Base-by-base conservation (phyloP, 805 yeast species). In the Torulaspora indica region DNA sequence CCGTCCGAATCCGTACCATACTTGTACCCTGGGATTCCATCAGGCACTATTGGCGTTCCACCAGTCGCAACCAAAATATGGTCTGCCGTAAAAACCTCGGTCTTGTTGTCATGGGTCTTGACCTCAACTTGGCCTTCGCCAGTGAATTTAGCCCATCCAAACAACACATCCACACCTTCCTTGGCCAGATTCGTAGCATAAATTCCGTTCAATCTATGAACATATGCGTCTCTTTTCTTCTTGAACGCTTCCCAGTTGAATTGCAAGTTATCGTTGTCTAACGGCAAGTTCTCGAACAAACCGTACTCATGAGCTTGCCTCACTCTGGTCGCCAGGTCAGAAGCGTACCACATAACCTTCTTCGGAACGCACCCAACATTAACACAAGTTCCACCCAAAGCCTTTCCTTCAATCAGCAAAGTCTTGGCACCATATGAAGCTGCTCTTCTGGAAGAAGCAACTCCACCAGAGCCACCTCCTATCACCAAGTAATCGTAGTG, bases 381-480 rank as follows among this genome's bases (percentile, higher is more conserved):
- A 50, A 93, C 99, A 76, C 99, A 93, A 33, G 98, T 93, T 23
- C 99, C 99, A 47, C 98, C 98, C 68, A 93, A 76, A 52, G 74
- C 82, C 42, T 79, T 78, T 32, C 86, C 79, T 67, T 93, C 98
- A 42, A 93, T 74, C 15, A 93, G 61, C 42, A 90, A 71, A 1
- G 93, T 82, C 55, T 88, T 87, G 20, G 95, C 95, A 20, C 98
- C 98, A 56, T 90, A 79, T 25, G 79, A 76, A 29, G 98, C 96
- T 9, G 98, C 98, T 58, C 98, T 80, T 67, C 99, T 81, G 12
- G 97, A 95, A 15, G 95, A 82, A n/a, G 98, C 96, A 35, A 93
- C 97, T 55, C 99, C 99, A 37, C 98, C 99, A 29, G 96, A 88
- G 10, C 99, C 99, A 46, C 98, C 99, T 41, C 99, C 99, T 54